phyloP scores from a whole-genome alignment of 1,139 yeast species.

The Wickerhamomyces sp. region DNA sequence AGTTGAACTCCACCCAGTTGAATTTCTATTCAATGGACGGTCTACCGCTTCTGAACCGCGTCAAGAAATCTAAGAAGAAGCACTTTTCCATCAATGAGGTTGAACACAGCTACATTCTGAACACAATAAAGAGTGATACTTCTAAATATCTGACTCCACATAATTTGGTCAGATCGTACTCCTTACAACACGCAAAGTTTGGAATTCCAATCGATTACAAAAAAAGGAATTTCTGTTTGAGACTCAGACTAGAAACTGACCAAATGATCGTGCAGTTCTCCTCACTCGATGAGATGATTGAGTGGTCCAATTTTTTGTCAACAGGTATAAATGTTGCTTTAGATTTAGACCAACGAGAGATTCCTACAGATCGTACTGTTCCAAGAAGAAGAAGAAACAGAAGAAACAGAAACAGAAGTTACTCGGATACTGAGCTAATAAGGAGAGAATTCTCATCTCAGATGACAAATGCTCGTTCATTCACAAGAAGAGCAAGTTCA shows the following conservation, averaged over 20 bases:
- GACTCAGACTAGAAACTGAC: constrained; percentile 64
- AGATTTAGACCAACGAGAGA: constrained; percentile 52
- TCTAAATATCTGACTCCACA: constrained; percentile 27
- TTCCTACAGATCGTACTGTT: constrained; percentile 67
- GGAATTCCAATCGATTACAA: constrained; percentile 67
- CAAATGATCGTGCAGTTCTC: constrained; percentile 58
- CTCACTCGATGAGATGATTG: constrained; percentile 51
- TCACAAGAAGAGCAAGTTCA: constrained; percentile 18
- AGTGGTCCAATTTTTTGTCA: constrained; percentile 57
- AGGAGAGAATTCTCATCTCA: constrained; percentile 22
- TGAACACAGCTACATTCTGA: constrained; percentile 28
- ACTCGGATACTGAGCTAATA: constrained; percentile 18
- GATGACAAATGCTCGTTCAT: not conserved
- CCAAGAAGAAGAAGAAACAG: constrained; percentile 59
- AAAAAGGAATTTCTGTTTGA: constrained; percentile 37
- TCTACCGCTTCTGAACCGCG: constrained; percentile 14
- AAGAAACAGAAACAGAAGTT: constrained; percentile 24
- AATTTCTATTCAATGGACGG: constrained; percentile 47
- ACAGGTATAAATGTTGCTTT: constrained; percentile 62
- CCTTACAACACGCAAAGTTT: constrained; percentile 62
- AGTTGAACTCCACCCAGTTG: constrained; percentile 69
- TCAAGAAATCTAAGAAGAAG: constrained; percentile 14
- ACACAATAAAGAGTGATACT: constrained; percentile 23
- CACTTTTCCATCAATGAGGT: constrained; percentile 21
- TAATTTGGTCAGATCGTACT: constrained; percentile 47